Conservation (phyloP, 495 filamentous ascomycete species). For the Aspergillus olivimuriae region DNA sequence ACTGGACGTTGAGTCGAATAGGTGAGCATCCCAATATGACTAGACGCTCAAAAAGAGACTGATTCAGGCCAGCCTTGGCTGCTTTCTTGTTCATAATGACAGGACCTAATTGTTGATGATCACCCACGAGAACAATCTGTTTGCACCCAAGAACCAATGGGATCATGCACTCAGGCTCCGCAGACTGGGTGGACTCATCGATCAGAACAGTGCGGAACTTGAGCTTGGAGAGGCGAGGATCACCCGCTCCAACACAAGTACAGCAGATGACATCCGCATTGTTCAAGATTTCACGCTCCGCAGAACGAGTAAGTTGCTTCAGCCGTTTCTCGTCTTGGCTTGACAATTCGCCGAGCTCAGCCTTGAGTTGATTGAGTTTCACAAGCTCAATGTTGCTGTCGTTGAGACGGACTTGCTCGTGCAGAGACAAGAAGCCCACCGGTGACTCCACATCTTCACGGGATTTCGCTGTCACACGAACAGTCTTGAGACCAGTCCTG, state of each 20-base stretch:
- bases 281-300: constrained; percentile 90
- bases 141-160: constrained; percentile 96
- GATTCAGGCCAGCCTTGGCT: constrained; percentile 93
- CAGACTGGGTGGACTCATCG: constrained; percentile 98
- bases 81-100: constrained; percentile 99
- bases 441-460: constrained; percentile 97
- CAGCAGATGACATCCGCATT: constrained; percentile 99
- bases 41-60: constrained; percentile 94
- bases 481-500: constrained; percentile 87
- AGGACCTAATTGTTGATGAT: constrained; percentile 96
- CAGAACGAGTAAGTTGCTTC: constrained; percentile 87
- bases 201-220: constrained; percentile 98
- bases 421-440: constrained; percentile 88
- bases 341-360: constrained; percentile 83
- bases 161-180: constrained; percentile 99
- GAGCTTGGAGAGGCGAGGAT: constrained; percentile 89
- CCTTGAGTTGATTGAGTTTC: constrained; percentile 88
- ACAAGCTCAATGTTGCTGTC: constrained; percentile 89
- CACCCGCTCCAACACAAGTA: constrained; percentile 96
- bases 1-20: constrained; percentile 93
- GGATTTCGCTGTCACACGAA: constrained; percentile 97
- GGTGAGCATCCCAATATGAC: constrained; percentile 89
- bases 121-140: constrained; percentile 94
- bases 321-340: constrained; percentile 98
- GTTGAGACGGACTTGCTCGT: constrained; percentile 96